These are phyloP conservation scores for Cyberlindnera bimundalis DNA, from an alignment of 805 yeast species.

Conservation along the genomic window DNA sequence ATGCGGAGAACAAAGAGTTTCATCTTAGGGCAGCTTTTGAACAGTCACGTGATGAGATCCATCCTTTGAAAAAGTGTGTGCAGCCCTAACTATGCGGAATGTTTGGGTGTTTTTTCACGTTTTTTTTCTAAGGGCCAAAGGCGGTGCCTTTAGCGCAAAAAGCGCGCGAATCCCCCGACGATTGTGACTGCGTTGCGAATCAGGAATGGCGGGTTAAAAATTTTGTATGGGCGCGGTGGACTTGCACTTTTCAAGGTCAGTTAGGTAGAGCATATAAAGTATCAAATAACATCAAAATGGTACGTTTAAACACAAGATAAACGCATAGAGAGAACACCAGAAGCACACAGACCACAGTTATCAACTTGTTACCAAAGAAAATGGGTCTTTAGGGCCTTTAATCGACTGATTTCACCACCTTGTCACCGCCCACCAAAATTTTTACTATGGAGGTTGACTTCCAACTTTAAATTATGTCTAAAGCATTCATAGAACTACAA, in stretches of 20 bases:
- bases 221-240: slow-evolving; percentile 9
- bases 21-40: neutral
- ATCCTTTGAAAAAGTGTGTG: too few relatives aligned
- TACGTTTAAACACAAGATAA: slow-evolving; percentile 9
- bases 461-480: slow-evolving; percentile 5
- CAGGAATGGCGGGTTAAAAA: slow-evolving; percentile 5
- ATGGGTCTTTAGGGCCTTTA: neutral
- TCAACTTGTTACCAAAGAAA: neutral
- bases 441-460: neutral
- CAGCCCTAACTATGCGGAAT: too few relatives aligned
- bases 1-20: neutral
- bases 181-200: slow-evolving; percentile 12
- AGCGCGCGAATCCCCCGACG: too few relatives aligned
- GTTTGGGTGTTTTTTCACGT: too few relatives aligned
- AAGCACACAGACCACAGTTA: neutral
- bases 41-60: neutral
- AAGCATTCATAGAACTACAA: slow-evolving; percentile 12
- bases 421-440: slow-evolving; percentile 1
- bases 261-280: neutral
- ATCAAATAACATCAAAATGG: slow-evolving; percentile 17
- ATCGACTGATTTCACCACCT: neutral
- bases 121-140: too few relatives aligned
- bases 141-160: too few relatives aligned
- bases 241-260: slow-evolving; percentile 18
- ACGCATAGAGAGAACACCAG: neutral